Evolutionary conservation across 2,329 filamentous ascomycete genomes (phyloP), one percentile per base, ranked within the genome.

Genomic region (Byssoonygena ceratinophila): DNA sequence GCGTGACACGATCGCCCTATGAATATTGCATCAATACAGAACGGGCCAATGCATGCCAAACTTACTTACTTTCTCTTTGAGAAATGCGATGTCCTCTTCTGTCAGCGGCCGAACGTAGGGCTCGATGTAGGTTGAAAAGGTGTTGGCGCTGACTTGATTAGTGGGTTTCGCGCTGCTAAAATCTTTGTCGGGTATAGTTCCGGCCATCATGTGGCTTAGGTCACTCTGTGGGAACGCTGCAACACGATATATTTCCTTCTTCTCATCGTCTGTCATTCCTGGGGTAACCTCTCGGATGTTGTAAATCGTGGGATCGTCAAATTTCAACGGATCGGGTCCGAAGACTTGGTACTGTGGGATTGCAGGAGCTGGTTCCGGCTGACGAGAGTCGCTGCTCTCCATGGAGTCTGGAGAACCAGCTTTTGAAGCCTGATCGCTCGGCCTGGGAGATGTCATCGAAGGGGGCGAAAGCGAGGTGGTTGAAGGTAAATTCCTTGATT

Each of bases 121-220:
- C 58, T 98, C 92, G 51, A 94, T 79, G 64, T 92, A 95, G 4
- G 85, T 83, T n/a, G 85, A 84, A 68, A 98, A 98, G 1, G 91
- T 95, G 53, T 82, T 85, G 59, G 92, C 92, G 66, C 86, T 90
- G 66, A 97, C 92, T 72, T 98, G 92, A 62, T 91, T 94, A 18
- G 84, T 83, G 4, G 91, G 89, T 66, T 97, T 98, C 31, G 88
- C 85, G 64, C 82, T 94, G 65, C 87, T 96, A 63, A 96, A 97
- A 71, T 98, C 92, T 66, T 87, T 89, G 68, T 97, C 90, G 1
- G 92, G 91, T 1, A 90, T 86, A 36, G 85, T 83, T 45, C 92
- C 92, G 9, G 91, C 85, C 58, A 94, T 94, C 59, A 92, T 75
- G 63, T 96, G 84, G 54, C 82, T 77, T 7, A 98, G 76, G 63